Conservation (phyloP, 192 early-diverging fungal genomes). For the Rhizophagus clarus region DNA sequence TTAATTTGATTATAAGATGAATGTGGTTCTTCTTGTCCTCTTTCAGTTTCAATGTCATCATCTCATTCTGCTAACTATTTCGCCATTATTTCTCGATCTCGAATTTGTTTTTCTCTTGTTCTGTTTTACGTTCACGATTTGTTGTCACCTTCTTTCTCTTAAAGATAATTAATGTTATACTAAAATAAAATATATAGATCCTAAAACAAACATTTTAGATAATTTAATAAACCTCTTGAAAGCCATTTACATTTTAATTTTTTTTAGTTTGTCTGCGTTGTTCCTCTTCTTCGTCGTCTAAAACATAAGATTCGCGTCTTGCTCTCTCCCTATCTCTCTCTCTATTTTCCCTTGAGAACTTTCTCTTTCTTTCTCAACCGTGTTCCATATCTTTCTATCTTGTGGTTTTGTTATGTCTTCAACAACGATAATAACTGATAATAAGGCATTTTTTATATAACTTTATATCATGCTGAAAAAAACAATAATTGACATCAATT, state of each 20-base stretch:
- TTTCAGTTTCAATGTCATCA: conserved; percentile 68
- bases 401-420: conserved; percentile 43
- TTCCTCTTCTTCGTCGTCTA: conserved; percentile 47
- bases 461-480: conserved; percentile 49
- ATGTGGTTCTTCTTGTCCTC: conserved; percentile 53
- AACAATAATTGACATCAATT: not conserved
- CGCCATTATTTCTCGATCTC: conserved; percentile 46
- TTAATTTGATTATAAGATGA: not conserved
- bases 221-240: conserved; percentile 36
- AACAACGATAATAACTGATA: conserved; percentile 46
- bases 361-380: conserved; percentile 33
- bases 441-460: conserved; percentile 48
- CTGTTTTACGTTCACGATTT: conserved; percentile 50
- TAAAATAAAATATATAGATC: not conserved
- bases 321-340: conserved; percentile 26
- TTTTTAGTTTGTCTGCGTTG: conserved; percentile 43
- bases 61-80: conserved; percentile 64
- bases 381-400: conserved; percentile 11
- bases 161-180: not conserved
- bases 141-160: conserved; percentile 68
- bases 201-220: not conserved
- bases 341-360: conserved; percentile 36
- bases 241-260: conserved; percentile 48
- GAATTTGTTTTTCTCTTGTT: conserved; percentile 40
- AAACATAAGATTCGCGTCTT: conserved; percentile 32